Evolutionary conservation across 2,329 filamentous ascomycete genomes (phyloP).

Genomic region (Tolypocladium guangdongense): DNA sequence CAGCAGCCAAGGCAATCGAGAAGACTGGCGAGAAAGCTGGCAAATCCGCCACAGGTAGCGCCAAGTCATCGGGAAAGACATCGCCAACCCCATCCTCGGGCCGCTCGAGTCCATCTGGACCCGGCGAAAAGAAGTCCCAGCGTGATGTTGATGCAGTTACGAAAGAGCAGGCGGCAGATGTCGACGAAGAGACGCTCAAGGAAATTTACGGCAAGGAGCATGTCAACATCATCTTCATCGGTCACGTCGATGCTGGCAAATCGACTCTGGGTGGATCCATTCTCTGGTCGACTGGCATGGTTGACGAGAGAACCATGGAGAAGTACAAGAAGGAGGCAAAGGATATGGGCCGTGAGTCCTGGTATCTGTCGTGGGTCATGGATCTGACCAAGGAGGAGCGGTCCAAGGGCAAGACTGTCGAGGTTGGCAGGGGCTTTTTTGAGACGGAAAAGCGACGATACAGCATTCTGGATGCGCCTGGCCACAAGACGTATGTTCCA

Average conservation of each 20-base stretch:
- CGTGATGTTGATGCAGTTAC: slow-evolving; percentile 75
- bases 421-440: slow-evolving; percentile 91
- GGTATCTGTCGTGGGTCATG: slow-evolving; percentile 97
- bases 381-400: slow-evolving; percentile 96
- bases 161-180: slow-evolving; percentile 69
- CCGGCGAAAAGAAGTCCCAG: slow-evolving; percentile 37
- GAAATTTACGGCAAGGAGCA: slow-evolving; percentile 94
- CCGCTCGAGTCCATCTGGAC: slow-evolving; percentile 61
- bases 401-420: slow-evolving; percentile 93
- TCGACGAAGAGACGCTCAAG: slow-evolving; percentile 63
- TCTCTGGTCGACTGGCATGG: slow-evolving; percentile 90
- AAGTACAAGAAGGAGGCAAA: slow-evolving; percentile 97
- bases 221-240: slow-evolving; percentile 94
- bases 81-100: slow-evolving; percentile 78
- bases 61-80: slow-evolving; percentile 52
- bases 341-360: slow-evolving; percentile 90
- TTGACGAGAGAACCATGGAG: slow-evolving; percentile 96
- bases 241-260: slow-evolving; percentile 97
- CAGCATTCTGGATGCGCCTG: slow-evolving; percentile 92
- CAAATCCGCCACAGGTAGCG: slow-evolving; percentile 27
- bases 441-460: slow-evolving; percentile 95
- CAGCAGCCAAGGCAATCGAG: slow-evolving; percentile 80
- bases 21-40: slow-evolving; percentile 64
- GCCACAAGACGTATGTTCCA: slow-evolving; percentile 95
- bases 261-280: slow-evolving; percentile 92